Evolutionary conservation across 1,139 yeast genomes (phyloP), one percentile per base, ranked within the genome.

Genomic region (Geotrichum candidum): DNA sequence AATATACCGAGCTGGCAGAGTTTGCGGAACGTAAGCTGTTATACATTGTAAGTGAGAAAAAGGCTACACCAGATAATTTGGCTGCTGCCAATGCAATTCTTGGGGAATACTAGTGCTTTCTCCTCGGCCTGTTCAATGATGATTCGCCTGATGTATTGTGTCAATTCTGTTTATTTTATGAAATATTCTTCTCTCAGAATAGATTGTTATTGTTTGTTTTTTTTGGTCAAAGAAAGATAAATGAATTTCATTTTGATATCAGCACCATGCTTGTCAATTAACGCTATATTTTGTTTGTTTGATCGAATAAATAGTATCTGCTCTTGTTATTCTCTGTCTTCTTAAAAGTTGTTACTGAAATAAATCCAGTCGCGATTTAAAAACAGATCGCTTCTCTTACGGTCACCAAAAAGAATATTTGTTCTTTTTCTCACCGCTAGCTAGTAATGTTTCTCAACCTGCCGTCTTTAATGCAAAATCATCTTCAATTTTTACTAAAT

Each of bases 51-150:
- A 63, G 63, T 41, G 65, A 60, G 27, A 59, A 60, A 45, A 31
- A 58, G 31, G 56, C 52, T 25, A 57, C 58, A 5, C 56, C 59
- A 25, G 57, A 53, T 25, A 54, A 54, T 48, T 23, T 55, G n/a
- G 56, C 51, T 6, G 65, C 65, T 25, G 61, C 63, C 3, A 60
- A 63, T 46, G 45, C 59, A 2, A 60, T 63, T 41, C 51, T 63
- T 5, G 53, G 53, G 18, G 62, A 63, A 45, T 63, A 59, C 50
- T 62, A 59, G 54, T 38, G 23, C 5, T 23, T 23, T 50, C n/a
- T 46, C 45, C 35, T 56, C 50, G 33, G 63, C 56, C 18, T 33
- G 55, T 4, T 53, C 48, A 31, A 35, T 22, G 18, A 13, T 27
- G 25, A 15, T 18, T 1, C 10, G 13, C 10, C 15, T 18, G 22